A percentile compares a stretch with the other conserved stretches of the same genome.
phyloP scores from a whole-genome alignment of 2,329 filamentous ascomycete genomes.

The Curvularia lunata region DNA sequence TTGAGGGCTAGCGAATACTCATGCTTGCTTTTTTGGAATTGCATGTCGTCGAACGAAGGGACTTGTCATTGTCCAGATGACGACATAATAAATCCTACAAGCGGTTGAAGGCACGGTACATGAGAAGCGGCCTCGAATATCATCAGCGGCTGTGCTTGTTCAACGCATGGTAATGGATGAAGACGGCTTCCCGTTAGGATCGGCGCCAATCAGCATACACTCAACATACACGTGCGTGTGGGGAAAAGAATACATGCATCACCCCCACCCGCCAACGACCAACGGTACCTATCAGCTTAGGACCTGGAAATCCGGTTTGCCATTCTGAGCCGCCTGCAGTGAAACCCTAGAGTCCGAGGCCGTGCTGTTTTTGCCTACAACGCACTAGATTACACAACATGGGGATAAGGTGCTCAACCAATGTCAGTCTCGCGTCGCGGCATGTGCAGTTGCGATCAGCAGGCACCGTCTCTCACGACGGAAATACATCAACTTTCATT shows the following conservation, averaged over 20 bases:
- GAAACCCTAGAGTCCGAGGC: neutral
- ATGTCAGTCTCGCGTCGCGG: slow-evolving; percentile 7
- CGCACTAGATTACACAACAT: slow-evolving; percentile 1
- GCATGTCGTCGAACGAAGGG: neutral
- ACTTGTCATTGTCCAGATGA: neutral
- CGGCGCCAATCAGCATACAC: neutral
- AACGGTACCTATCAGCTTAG: neutral
- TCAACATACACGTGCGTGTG: slow-evolving; percentile 4
- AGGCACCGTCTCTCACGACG: slow-evolving; percentile 17
- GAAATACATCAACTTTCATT: slow-evolving; percentile 14
- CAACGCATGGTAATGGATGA: neutral
- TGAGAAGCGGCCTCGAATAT: neutral
- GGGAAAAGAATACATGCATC: neutral
- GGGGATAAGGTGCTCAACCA: slow-evolving; percentile 9
- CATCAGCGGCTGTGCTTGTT: neutral
- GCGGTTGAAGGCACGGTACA: too few species aligned
- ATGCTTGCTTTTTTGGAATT: neutral
- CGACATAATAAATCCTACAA: neutral
- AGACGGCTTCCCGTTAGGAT: neutral
- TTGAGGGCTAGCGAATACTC: neutral
- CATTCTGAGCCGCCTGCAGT: neutral
- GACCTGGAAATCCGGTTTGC: neutral
- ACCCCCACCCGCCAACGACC: neutral
- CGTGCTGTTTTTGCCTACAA: neutral
- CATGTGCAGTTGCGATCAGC: slow-evolving; percentile 25